A percentile compares a stretch with the other conserved stretches of the same genome.
phyloP scores from a whole-genome alignment of 495 filamentous ascomycete species.

The Hypoxylon fuscum region DNA sequence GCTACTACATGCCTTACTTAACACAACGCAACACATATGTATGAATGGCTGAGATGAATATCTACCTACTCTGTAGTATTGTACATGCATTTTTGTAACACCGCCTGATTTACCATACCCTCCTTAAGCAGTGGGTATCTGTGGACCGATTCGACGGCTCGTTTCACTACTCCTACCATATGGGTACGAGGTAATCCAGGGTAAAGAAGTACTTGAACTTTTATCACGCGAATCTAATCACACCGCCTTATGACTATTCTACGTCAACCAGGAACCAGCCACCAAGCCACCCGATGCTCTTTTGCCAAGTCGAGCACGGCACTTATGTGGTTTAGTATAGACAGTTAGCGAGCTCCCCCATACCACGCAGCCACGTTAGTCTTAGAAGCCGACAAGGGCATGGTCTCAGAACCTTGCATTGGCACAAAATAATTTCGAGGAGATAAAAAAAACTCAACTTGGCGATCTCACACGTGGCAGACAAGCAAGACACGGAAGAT shows the following conservation, averaged over 20 bases:
- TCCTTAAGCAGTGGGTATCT: constrained; percentile 17
- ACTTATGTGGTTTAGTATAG: neutral
- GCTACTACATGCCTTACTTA: constrained; percentile 5
- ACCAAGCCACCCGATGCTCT: constrained; percentile 18
- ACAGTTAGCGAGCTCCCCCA: constrained; percentile 2
- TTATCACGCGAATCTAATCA: constrained; percentile 24
- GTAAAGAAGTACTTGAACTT: neutral
- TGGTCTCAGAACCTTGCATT: constrained; percentile 13
- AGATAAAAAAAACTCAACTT: constrained; percentile 13
- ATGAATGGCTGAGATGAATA: constrained; percentile 6
- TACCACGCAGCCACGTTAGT: constrained; percentile 14
- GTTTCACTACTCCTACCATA: constrained; percentile 29
- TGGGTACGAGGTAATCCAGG: constrained; percentile 3
- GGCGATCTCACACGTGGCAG: constrained; percentile 41
- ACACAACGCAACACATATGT: constrained; percentile 5
- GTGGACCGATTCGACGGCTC: constrained; percentile 26
- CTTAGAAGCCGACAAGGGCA: constrained; percentile 15
- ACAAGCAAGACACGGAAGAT: constrained; percentile 37
- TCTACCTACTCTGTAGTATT: too few relatives aligned
- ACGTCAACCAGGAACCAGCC: constrained; percentile 20
- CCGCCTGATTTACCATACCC: constrained; percentile 19
- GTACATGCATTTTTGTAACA: constrained; percentile 28
- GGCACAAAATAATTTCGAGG: constrained; percentile 3
- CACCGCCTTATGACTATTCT: constrained; percentile 32
- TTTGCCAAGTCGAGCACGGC: constrained; percentile 6